Base-by-base conservation (phyloP, 2,329 filamentous ascomycete genomes). In the Nemania abortiva region DNA sequence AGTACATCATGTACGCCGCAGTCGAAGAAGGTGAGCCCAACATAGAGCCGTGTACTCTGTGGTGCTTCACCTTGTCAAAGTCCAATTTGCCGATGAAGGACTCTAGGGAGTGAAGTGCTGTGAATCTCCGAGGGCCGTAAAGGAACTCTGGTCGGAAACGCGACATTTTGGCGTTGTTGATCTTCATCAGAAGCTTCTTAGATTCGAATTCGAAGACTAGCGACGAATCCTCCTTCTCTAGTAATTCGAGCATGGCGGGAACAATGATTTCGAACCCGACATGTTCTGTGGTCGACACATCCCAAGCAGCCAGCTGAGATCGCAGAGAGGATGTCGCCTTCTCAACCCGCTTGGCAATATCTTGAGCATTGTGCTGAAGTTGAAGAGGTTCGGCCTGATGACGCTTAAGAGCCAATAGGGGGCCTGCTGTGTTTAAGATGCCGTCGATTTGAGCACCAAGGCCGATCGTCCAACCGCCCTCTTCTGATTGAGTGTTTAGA, bases 11-110 rank as follows among this genome's bases (percentile, higher is more conserved):
- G 29, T 73, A 74, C 24, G 73, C 81, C 0, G 81, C 81, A 0
- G 81, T 83, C 0, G 82, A 79, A 0, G 81, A 80, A 7, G 82
- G 82, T 0, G 81, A 82, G 2, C 72, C 80, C 72, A 82, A 75
- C 72, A 82, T 80, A 6, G 74, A 74, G 1, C 80, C 80, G 53
- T 74, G 31, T 2, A 63, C 71, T 70, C 70, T 76, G 57, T 81
- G 79, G 15, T 82, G 79, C 13, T 63, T 66, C 6, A 83, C 69
- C 52, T 73, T 75, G 57, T 80, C 72, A 64, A 83, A 83, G 47
- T 82, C 77, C 22, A 80, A 69, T 45, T 68, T 75, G 10, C 80
- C 78, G 22, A 79, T 75, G 55, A 82, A 81, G 0, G 79, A 80
- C 58, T 83, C 82, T 0, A 83, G 70, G 0, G 81, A 82, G 65